Conservation (phyloP, 1,284 basidiomycete genomes). For the Cryptococcus hybrid region DNA sequence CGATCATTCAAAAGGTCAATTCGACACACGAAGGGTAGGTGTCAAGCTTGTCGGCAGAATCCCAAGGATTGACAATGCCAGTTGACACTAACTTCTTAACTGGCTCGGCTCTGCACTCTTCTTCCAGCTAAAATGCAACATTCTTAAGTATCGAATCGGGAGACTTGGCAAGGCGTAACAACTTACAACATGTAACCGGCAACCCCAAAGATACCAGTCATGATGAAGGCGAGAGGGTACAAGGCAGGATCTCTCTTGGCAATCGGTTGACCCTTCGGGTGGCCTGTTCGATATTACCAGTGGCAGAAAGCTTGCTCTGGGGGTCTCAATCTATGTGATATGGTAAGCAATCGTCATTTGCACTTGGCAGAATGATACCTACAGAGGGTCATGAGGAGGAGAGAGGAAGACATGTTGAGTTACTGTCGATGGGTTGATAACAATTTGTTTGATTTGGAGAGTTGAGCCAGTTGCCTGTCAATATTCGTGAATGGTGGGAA, state of each 20-base stretch:
- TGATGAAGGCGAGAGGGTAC: conserved; percentile 46
- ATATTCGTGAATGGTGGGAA: neutral
- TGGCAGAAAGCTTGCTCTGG: conserved; percentile 24
- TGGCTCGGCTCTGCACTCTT: conserved; percentile 38
- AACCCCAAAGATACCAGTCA: conserved; percentile 39
- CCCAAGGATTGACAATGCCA: conserved; percentile 47
- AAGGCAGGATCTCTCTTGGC: conserved; percentile 50
- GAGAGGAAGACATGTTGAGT: conserved; percentile 11
- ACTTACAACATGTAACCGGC: conserved; percentile 50
- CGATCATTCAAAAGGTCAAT: no score
- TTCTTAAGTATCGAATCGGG: no score
- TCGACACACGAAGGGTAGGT: conserved; percentile 36
- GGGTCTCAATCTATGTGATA: neutral
- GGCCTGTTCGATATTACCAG: conserved; percentile 39
- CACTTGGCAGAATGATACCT: conserved; percentile 1
- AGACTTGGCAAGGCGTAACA: neutral
- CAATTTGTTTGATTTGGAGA: neutral
- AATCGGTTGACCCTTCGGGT: conserved; percentile 45
- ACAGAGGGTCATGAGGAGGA: conserved; percentile 17
- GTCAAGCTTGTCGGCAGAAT: conserved; percentile 38
- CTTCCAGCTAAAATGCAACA: conserved; percentile 24
- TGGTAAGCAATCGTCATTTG: neutral
- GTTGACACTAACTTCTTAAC: conserved; percentile 26
- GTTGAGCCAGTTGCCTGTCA: neutral
- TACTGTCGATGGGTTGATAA: neutral